These are phyloP conservation scores for Eucalyptus urophylla DNA, from an alignment of 345 rosid species.

Conservation along the genomic window DNA sequence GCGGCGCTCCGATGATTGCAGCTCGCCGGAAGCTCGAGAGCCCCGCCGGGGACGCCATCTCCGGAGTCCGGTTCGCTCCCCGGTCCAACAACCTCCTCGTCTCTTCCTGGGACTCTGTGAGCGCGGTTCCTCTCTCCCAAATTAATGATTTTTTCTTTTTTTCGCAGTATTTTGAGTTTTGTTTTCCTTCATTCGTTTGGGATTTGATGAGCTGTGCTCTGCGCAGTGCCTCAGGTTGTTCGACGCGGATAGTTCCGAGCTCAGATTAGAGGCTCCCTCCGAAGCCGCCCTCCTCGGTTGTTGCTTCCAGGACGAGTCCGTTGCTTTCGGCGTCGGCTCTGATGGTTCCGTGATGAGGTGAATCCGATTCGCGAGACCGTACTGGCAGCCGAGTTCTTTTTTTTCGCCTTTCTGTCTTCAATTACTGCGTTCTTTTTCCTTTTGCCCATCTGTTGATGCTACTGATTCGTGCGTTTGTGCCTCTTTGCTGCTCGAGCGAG, in stretches of 20 bases:
- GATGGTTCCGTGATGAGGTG: conserved; percentile 80
- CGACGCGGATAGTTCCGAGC: conserved; percentile 50
- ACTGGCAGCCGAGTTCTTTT: not conserved
- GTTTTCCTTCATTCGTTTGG: not conserved
- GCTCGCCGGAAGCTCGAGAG: conserved; percentile 27
- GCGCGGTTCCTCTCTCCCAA: conserved; percentile 1
- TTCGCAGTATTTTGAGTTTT: not conserved
- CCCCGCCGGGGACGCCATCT: conserved; percentile 54
- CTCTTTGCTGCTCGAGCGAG: not conserved
- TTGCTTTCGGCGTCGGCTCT: conserved; percentile 43
- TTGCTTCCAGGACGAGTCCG: conserved; percentile 52
- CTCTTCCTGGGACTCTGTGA: conserved; percentile 89
- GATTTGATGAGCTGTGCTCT: not conserved
- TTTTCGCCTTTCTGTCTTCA: not conserved
- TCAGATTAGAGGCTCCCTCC: conserved; percentile 32
- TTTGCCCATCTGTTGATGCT: not conserved
- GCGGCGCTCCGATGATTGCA: conserved; percentile 3
- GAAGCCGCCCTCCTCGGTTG: conserved; percentile 71
- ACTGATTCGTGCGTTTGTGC: not conserved
- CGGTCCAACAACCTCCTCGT: conserved; percentile 63
- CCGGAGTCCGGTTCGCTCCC: conserved; percentile 68
- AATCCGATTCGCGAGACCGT: not conserved
- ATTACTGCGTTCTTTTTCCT: not conserved
- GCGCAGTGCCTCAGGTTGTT: conserved; percentile 56
- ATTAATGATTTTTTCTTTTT: not conserved